Base-by-base conservation (phyloP, 768 basidiomycete species). In the Termitomyces sp. region DNA sequence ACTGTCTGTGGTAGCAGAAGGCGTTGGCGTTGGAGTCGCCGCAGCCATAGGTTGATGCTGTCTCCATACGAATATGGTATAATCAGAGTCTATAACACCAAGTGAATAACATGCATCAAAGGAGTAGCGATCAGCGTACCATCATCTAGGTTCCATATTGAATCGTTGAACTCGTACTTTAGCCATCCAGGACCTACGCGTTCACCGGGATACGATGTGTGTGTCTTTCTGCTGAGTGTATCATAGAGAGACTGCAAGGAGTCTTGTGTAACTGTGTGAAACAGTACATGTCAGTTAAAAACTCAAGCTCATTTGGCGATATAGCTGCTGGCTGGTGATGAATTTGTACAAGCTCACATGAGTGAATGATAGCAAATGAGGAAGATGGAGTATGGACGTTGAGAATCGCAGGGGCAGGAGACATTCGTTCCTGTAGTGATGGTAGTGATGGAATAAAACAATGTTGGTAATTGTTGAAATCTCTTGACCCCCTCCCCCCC, bases 101-200 rank as follows among this genome's bases (percentile, higher is more conserved):
- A n/a, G 27, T 27, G 22, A 52, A 31, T 27, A 43, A 43, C 10
- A n/a, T 26, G 29, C 13, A 37, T 18, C 18, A 13, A 36, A 32
- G 16, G 20, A 46, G 46, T 29, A 34, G n/a, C 22, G 53, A 18
- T 18, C 34, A n/a, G 52, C 74, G 65, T 65, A 89, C 94, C 94
- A 66, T 98, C 94, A 67, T 96, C 92, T 12, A 98, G 73, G 65
- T 90, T 88, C 91, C 91, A 97, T 49, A 91, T 69, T 0, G 83
- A 76, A 14, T 85, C 82, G 61, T 85, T 84, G 76, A 84, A 94
- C 60, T 89, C 83, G 67, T 98, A 98, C 65, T 94, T 92, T 48
- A 96, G 74, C 84, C 92, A 93, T 36, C 90, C 88, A 16, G 88
- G 77, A 31, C 83, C 85, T 20, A 94, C 82, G 20, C 82, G 80